Conservation (phyloP, 106 monocot species). For the Acorus calamus region DNA sequence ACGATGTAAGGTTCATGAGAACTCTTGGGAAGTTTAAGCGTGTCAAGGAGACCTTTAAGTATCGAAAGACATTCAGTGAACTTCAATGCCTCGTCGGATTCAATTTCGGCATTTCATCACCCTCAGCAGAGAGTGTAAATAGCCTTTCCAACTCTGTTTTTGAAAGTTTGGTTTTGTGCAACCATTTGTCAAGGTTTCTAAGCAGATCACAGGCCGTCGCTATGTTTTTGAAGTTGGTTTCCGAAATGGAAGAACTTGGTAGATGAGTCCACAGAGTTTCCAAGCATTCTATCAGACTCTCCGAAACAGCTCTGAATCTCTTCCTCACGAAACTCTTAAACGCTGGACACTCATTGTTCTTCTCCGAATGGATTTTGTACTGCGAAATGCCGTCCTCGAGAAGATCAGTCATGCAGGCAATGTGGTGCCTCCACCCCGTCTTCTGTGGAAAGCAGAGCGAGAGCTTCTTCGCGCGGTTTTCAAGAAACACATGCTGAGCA, state of each 20-base stretch:
- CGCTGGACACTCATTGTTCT: not conserved
- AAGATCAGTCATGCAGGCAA: too few relatives aligned
- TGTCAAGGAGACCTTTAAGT: not conserved
- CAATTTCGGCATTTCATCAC: too few relatives aligned
- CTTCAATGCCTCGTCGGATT: not conserved
- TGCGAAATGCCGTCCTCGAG: too few relatives aligned
- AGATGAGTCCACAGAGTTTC: not conserved
- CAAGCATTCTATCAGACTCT: not conserved
- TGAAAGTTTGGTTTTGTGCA: not conserved
- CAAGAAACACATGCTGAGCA: too few relatives aligned
- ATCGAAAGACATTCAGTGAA: slow-evolving; percentile 1
- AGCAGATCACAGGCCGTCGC: not conserved
- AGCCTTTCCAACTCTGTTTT: not conserved
- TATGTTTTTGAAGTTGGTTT: not conserved
- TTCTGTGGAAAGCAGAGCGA: too few relatives aligned
- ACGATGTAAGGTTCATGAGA: not conserved
- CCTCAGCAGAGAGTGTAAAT: slow-evolving; percentile 3
- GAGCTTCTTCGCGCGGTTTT: too few relatives aligned
- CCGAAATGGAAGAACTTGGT: not conserved
- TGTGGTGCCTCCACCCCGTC: too few relatives aligned
- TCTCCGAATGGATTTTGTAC: not conserved
- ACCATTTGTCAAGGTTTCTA: not conserved
- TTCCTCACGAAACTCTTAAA: not conserved
- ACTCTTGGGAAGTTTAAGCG: not conserved
- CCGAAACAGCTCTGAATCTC: not conserved